Evolutionary conservation across 345 rosid genomes (phyloP).

Genomic region (Lumnitzera racemosa): DNA sequence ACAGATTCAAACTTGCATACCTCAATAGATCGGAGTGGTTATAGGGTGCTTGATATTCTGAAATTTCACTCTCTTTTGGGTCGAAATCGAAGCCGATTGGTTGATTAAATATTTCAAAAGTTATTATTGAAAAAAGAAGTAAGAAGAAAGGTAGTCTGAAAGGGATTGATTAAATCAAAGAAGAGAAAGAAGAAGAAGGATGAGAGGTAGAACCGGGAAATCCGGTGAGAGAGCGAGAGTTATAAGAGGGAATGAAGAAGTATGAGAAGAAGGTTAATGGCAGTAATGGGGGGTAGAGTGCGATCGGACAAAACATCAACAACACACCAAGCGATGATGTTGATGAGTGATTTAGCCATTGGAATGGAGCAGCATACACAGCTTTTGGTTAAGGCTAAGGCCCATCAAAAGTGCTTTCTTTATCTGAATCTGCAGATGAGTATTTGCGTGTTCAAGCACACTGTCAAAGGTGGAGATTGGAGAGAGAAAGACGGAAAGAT

Average conservation of each 20-base stretch:
- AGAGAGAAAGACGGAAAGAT: not conserved
- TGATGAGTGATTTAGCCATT: slow-evolving; percentile 16
- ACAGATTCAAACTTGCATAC: not conserved
- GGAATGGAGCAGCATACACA: not conserved
- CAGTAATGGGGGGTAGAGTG: slow-evolving; percentile 44
- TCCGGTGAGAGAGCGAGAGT: slow-evolving; percentile 18
- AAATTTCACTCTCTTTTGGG: not conserved
- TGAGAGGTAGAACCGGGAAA: slow-evolving; percentile 4
- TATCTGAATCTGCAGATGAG: not conserved
- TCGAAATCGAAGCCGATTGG: not conserved
- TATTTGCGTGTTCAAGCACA: no score
- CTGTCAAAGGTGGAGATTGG: not conserved
- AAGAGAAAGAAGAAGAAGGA: not conserved
- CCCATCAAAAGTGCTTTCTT: no score
- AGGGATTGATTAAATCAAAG: not conserved
- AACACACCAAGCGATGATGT: slow-evolving; percentile 8
- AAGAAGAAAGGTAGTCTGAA: not conserved
- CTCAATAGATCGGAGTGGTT: no score
- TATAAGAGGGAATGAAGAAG: slow-evolving; percentile 83
- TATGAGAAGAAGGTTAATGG: slow-evolving; percentile 62
- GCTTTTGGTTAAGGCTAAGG: no score
- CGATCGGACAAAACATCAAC: slow-evolving; percentile 23
- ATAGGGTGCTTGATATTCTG: no score
- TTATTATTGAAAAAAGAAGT: not conserved
- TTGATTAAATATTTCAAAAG: no score